Evolutionary conservation across 768 basidiomycete genomes (phyloP), one percentile per base, ranked within the genome.

Genomic region (Dendrothele bispora): DNA sequence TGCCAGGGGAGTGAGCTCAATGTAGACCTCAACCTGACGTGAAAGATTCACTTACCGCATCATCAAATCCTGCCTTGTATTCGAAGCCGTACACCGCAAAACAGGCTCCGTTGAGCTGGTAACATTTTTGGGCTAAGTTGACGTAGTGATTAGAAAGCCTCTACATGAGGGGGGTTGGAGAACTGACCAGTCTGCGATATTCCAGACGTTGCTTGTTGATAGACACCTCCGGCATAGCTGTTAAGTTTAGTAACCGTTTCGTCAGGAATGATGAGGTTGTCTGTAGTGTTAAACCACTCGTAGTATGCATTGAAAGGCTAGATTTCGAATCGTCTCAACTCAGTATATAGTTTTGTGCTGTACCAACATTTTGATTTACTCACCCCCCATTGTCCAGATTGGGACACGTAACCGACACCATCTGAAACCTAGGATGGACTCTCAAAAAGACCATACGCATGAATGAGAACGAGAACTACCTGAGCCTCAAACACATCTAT

Each of bases 401-500:
- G 78, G 10, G 80, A 82, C 15, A 82, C 80, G 40, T 43, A 51
- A 10, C 43, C 46, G n/a, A 67, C 34, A n/a, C 43, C 32, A 14
- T 46, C 40, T 36, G 12, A 38, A 39, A 53, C 30, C 41, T 49
- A 55, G 38, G n/a, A n/a, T n/a, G n/a, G n/a, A n/a, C n/a, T n/a
- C n/a, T n/a, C n/a, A n/a, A n/a, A n/a, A n/a, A n/a, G n/a, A n/a
- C n/a, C n/a, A n/a, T n/a, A n/a, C n/a, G n/a, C n/a, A n/a, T n/a
- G n/a, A n/a, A n/a, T n/a, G n/a, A n/a, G n/a, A n/a, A n/a, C n/a
- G n/a, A n/a, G n/a, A n/a, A n/a, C n/a, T 34, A 69, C 68, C 65
- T 74, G 72, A 3, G 81, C 81, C 53, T 83, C 82, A 48, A 83
- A 70, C 35, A 83, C 64, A 56, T 83, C 82, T 30, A 83, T 80